Percentiles rank a stretch among this genome's conserved stretches.
Conservation (phyloP, 805 yeast genomes). For the Myxozyma udenii region DNA sequence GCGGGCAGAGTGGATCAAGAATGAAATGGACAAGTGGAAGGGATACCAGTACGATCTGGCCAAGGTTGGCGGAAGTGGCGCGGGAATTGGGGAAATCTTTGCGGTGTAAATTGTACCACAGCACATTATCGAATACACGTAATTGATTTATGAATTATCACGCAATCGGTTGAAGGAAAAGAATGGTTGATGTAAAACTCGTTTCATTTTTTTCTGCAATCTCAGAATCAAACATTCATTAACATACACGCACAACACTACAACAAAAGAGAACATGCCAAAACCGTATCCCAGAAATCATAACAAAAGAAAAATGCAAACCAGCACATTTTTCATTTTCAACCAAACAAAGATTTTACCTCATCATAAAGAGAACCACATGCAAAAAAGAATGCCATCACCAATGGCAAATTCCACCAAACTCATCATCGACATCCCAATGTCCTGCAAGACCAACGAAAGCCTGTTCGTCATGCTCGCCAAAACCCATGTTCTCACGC, state of each 20-base stretch:
- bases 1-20: conserved; percentile 15
- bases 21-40: conserved; percentile 26
- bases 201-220: background rate
- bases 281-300: background rate
- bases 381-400: background rate
- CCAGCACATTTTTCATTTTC: background rate
- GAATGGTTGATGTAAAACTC: too few species aligned
- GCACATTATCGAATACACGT: background rate
- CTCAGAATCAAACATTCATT: background rate
- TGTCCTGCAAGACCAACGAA: conserved; percentile 28
- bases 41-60: conserved; percentile 23
- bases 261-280: background rate
- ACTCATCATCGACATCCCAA: conserved; percentile 27
- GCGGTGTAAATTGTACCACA: conserved; percentile 14
- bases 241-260: background rate
- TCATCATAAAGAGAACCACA: background rate
- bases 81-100: conserved; percentile 23
- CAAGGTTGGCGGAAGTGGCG: conserved; percentile 15
- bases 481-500: conserved; percentile 17
- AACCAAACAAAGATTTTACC: background rate
- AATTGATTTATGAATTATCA: too few species aligned
- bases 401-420: conserved; percentile 30
- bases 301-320: background rate
- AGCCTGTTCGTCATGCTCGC: conserved; percentile 10
- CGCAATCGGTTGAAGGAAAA: too few species aligned